phyloP scores from a whole-genome alignment of 257 asterid species.

The Solanum verrucosum region DNA sequence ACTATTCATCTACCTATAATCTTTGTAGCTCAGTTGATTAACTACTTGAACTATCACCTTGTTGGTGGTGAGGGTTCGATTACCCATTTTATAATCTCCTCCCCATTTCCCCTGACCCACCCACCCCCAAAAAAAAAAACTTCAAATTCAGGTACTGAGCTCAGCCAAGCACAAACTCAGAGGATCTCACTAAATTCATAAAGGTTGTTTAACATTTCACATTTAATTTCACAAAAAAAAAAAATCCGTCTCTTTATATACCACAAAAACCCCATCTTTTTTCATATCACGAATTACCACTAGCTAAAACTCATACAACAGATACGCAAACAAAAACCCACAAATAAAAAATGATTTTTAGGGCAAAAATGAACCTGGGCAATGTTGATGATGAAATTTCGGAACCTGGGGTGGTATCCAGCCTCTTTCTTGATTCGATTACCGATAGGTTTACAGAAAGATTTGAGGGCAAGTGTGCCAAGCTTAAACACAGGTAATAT shows the following conservation, averaged over 20 bases:
- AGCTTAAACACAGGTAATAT: conserved; percentile 67
- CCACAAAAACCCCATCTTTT: neutral
- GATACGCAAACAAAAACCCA: neutral
- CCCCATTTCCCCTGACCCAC: neutral
- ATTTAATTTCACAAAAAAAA: neutral
- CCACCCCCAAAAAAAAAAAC: neutral
- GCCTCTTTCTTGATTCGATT: conserved; percentile 76
- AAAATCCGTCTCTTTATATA: neutral
- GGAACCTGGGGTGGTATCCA: conserved; percentile 54
- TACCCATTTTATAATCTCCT: neutral
- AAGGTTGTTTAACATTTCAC: neutral
- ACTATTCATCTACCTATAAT: neutral
- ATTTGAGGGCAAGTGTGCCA: conserved; percentile 68
- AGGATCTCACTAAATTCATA: neutral
- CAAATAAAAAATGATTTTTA: neutral
- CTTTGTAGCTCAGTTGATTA: neutral
- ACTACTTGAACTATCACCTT: neutral
- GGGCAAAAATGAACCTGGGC: conserved; percentile 52
- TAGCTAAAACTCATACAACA: neutral
- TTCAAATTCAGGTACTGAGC: neutral
- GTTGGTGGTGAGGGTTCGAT: neutral
- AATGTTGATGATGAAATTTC: conserved; percentile 55
- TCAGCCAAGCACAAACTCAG: neutral
- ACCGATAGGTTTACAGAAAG: conserved; percentile 76
- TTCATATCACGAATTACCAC: neutral